Evolutionary conservation across 495 filamentous ascomycete genomes (phyloP).

Genomic region (Trichodelitschia bisporula): DNA sequence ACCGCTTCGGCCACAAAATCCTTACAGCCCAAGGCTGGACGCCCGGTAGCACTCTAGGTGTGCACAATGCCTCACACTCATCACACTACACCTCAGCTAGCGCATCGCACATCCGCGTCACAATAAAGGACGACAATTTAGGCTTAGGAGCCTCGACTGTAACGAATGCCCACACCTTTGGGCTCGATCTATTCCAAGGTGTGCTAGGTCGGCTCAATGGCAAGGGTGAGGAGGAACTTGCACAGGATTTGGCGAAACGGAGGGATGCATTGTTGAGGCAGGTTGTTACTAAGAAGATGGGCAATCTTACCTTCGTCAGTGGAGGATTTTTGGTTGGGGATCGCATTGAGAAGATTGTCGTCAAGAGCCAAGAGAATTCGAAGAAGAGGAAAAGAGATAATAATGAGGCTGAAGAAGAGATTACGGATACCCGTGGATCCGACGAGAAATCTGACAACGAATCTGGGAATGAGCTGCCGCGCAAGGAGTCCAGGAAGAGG

Average conservation of each 20-base stretch:
- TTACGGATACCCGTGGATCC: neutral
- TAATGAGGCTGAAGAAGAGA: neutral
- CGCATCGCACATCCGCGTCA: conserved; percentile 51
- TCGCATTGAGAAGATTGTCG: conserved; percentile 15
- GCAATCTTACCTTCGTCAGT: conserved; percentile 51
- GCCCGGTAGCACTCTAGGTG: conserved; percentile 59
- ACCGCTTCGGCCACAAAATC: conserved; percentile 64
- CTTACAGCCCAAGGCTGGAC: conserved; percentile 74
- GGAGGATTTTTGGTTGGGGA: conserved; percentile 60
- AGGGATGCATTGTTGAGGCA: conserved; percentile 37
- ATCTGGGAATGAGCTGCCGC: neutral
- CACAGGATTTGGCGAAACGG: conserved; percentile 34
- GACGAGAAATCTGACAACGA: neutral
- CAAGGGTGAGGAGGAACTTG: conserved; percentile 41
- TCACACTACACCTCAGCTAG: conserved; percentile 51
- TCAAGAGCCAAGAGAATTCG: neutral
- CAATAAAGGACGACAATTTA: conserved; percentile 68
- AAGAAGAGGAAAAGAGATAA: neutral
- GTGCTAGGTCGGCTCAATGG: conserved; percentile 77
- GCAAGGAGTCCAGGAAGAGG: conserved; percentile 13
- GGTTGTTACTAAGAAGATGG: conserved; percentile 45
- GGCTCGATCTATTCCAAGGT: conserved; percentile 59
- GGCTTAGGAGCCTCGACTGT: conserved; percentile 57
- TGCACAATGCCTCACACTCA: conserved; percentile 42
- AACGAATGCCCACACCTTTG: conserved; percentile 44